Evolutionary conservation across 768 basidiomycete genomes (phyloP), one percentile per base, ranked within the genome.

Genomic region (Astraeus odoratus): DNA sequence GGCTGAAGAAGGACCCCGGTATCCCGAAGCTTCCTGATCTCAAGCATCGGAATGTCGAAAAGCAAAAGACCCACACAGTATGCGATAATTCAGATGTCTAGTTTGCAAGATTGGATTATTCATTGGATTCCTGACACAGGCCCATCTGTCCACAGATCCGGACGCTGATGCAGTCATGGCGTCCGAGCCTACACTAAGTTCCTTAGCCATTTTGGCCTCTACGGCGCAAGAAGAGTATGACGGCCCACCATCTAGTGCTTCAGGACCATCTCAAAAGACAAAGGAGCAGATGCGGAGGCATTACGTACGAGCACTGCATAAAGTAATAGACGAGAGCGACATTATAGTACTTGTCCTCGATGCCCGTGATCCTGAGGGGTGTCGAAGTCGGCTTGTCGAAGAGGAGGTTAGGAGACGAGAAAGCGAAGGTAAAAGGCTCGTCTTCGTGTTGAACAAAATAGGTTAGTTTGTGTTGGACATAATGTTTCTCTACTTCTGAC

Each of bases 371-470:
- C 95, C 96, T 2, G 86, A 95, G 47, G 94, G 95, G 0, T 94
- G 91, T 33, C 68, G 95, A 52, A 95, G 91, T 65, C 74, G 85
- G 42, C 73, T 95, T 30, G 92, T 98, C 4, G 96, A 99, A 62
- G 90, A 95, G 58, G 94, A 96, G 61, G 92, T 96, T 1, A 72
- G 86, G 36, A 71, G 89, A 51, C 74, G 87, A 27, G 92, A 94
- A 59, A 71, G 70, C 19, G 88, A 95, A 51, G 88, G 93, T 7
- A 99, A 99, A 72, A 87, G 81, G 59, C 68, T 98, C 24, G 81
- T 99, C 2, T 90, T 92, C 43, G 90, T 97, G 3, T 63, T 99
- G n/a, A 98, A 97, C 65, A 97, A 99, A 69, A 86, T 96, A 47
- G 95, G 95, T 92, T 49, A 46, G 82, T 22, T 45, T 35, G 24